phyloP scores from a whole-genome alignment of 2,329 filamentous ascomycete genomes.

The Hypoxylon sp. region DNA sequence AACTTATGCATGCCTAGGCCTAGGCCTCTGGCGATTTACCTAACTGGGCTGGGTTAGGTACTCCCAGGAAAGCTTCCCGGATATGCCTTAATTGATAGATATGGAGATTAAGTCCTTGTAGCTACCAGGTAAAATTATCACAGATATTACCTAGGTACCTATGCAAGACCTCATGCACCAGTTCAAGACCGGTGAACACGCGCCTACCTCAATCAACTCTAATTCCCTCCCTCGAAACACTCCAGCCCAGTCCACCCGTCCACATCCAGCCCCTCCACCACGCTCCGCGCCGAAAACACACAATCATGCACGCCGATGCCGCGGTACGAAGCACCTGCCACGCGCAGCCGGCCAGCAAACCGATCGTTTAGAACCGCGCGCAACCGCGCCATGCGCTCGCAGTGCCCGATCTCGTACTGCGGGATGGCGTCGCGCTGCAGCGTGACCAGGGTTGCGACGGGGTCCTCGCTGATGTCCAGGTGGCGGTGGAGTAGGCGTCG shows the following conservation, averaged over 20 bases:
- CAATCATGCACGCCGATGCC: conserved; percentile 26
- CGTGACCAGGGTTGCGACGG: conserved; percentile 1
- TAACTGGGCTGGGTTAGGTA: too few species aligned
- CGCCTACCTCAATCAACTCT: conserved; percentile 9
- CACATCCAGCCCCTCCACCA: conserved; percentile 9
- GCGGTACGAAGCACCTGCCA: conserved; percentile 19
- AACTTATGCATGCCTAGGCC: too few species aligned
- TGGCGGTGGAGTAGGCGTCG: conserved; percentile 14
- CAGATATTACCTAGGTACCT: too few species aligned
- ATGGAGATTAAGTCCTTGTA: too few species aligned
- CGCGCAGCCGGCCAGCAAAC: conserved; percentile 15
- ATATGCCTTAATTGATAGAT: too few species aligned
- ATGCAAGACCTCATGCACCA: too few species aligned
- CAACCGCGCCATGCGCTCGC: conserved; percentile 10
- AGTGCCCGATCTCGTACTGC: conserved; percentile 23
- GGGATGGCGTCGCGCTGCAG: conserved; percentile 11
- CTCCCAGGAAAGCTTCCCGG: too few species aligned
- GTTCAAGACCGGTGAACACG: too few species aligned
- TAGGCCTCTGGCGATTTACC: too few species aligned
- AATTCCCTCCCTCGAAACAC: conserved; percentile 12
- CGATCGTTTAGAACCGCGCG: conserved; percentile 3
- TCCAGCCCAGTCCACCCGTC: conserved; percentile 18
- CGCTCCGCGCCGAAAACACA: conserved; percentile 16
- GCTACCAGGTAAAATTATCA: too few species aligned
- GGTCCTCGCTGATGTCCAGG: conserved; percentile 10